phyloP scores from a whole-genome alignment of 768 basidiomycete species.

The Rhizopogon salebrosus region DNA sequence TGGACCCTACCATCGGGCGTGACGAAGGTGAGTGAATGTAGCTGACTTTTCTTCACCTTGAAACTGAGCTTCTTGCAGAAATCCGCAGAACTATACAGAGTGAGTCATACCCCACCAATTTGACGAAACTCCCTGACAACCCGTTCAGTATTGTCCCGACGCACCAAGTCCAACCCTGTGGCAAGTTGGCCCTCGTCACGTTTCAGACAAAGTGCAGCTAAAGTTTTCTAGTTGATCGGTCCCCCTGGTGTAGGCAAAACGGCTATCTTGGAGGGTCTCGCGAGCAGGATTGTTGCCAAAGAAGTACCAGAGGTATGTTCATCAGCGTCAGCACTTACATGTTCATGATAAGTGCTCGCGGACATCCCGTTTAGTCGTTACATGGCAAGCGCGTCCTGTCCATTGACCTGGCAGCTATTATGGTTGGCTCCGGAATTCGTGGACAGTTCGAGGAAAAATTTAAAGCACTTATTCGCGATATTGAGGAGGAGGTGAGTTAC shows the following conservation, averaged over 20 bases:
- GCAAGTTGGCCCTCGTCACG: conserved; percentile 32
- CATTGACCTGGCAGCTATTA: conserved; percentile 75
- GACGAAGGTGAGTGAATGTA: conserved; percentile 55
- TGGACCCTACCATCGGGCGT: conserved; percentile 87
- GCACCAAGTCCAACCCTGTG: conserved; percentile 92
- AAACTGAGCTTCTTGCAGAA: conserved; percentile 36
- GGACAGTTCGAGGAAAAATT: conserved; percentile 94
- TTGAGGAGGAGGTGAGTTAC: conserved; percentile 67
- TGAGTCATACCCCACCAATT: conserved; percentile 28
- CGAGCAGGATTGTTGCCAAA: conserved; percentile 78
- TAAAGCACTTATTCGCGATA: conserved; percentile 84
- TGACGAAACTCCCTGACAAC: background rate
- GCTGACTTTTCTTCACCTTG: background rate
- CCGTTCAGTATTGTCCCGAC: conserved; percentile 64
- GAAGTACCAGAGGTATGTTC: conserved; percentile 81
- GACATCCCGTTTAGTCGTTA: conserved; percentile 51
- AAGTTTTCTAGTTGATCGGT: conserved; percentile 55
- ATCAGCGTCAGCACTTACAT: background rate
- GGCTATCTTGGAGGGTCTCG: conserved; percentile 86
- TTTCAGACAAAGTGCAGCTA: background rate
- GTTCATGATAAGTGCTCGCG: background rate
- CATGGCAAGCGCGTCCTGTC: conserved; percentile 86
- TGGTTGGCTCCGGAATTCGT: conserved; percentile 88
- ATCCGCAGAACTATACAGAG: conserved; percentile 90
- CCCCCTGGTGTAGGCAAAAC: conserved; percentile 93